These are phyloP conservation scores for Herpotrichia juniperi DNA, from an alignment of 2,329 filamentous ascomycete species.

Conservation along the genomic window DNA sequence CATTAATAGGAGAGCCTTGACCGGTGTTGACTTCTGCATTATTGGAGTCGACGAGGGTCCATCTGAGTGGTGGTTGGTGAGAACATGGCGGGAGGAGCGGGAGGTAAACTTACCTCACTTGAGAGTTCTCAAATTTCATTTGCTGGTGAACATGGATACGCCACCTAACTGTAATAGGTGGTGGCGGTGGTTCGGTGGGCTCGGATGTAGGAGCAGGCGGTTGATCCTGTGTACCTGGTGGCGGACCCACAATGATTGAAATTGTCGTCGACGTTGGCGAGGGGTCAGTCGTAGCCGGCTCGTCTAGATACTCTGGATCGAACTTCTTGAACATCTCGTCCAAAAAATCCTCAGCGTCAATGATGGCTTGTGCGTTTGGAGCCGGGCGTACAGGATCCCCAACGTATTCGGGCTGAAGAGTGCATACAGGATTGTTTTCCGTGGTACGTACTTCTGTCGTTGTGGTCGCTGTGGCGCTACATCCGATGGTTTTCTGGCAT, in stretches of 20 bases:
- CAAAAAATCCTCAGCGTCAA: background rate
- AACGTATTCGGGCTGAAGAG: background rate
- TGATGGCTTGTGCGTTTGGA: background rate
- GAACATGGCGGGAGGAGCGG: background rate
- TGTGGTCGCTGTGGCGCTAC: conserved; percentile 4
- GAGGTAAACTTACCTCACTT: background rate
- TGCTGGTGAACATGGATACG: conserved; percentile 5
- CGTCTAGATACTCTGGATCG: background rate
- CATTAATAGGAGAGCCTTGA: conserved; percentile 3
- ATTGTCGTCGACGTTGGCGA: conserved; percentile 3
- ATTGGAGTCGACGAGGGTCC: conserved; percentile 9
- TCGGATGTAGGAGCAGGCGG: conserved; percentile 3
- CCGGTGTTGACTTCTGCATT: background rate
- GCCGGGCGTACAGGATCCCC: background rate
- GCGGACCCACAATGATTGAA: background rate
- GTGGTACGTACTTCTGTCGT: conserved; percentile 6
- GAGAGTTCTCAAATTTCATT: background rate
- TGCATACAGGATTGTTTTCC: background rate
- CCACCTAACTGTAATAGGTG: conserved; percentile 2
- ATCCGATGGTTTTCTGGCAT: conserved; percentile 3
- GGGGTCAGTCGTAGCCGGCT: background rate
- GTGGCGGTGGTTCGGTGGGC: conserved; percentile 1
- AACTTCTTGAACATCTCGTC: background rate
- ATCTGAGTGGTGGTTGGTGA: conserved; percentile 1
- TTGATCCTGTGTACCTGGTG: conserved; percentile 1